Conservation (phyloP, 805 yeast species). For the Starmerella khaoyaiensis region DNA sequence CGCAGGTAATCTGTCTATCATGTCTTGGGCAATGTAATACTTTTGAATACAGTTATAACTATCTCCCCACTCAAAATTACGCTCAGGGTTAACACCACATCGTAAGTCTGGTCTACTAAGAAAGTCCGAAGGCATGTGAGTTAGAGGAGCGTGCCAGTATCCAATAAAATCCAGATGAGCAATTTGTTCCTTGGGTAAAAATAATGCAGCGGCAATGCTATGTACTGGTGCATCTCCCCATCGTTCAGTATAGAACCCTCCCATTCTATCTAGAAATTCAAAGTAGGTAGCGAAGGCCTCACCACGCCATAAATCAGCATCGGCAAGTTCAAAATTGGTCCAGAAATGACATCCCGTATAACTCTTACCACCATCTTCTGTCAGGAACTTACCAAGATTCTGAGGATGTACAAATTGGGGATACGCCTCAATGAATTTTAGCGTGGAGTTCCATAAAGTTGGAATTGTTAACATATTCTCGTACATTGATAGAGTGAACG, state of each 20-base stretch:
- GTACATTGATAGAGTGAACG: conserved; percentile 66
- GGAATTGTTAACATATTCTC: conserved; percentile 80
- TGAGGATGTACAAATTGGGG: conserved; percentile 44
- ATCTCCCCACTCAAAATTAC: conserved; percentile 14
- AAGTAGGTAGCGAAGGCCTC: conserved; percentile 56
- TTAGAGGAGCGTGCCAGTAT: conserved; percentile 43
- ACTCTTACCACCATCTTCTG: conserved; percentile 54
- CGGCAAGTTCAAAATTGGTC: conserved; percentile 89
- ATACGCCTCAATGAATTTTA: conserved; percentile 33
- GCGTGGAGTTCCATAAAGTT: conserved; percentile 49
- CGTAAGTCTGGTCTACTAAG: conserved; percentile 6
- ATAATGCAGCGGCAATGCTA: conserved; percentile 70
- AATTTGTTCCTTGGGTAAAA: conserved; percentile 52
- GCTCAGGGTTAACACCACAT: conserved; percentile 13
- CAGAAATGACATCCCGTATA: conserved; percentile 80
- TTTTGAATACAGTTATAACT: conserved; percentile 9
- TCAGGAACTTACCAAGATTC: conserved; percentile 54
- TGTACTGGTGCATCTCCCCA: conserved; percentile 99
- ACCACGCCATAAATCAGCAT: conserved; percentile 60
- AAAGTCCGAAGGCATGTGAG: conserved; percentile 12
- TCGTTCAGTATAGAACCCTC: conserved; percentile 81
- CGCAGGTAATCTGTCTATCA: conserved; percentile 8
- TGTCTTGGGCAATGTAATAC: conserved; percentile 10
- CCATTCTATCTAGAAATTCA: conserved; percentile 50
- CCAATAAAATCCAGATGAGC: conserved; percentile 93